Base-by-base conservation (phyloP, 2,329 filamentous ascomycete species). In the Aaosphaeria arxii region DNA sequence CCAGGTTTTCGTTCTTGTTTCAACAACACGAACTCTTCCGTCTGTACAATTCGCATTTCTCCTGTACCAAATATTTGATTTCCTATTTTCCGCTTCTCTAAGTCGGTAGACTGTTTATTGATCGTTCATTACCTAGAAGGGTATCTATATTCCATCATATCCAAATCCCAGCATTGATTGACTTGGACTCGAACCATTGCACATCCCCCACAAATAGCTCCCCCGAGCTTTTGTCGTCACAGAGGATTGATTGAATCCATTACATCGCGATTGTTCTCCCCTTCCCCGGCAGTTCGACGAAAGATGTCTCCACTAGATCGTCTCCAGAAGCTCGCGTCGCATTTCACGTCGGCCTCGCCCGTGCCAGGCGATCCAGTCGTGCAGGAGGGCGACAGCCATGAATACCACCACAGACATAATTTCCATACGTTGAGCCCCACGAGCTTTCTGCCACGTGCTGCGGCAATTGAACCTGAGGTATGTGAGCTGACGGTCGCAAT, bases 401-500 rank as follows among this genome's bases (percentile, higher is more conserved):
- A 67, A 41, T 71, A 69, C 48, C 72, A 76, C 51, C 76, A 75
- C 55, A 70, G 60, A 49, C 76, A 75, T 62, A 83, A 90, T 69
- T 80, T 88, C 61, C 88, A 92, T 71, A 83, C 86, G 11, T 82
- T 97, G 30, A 91, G 89, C 1, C 92, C 92, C 0, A 96, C 91
- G 3, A 86, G 84, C 70, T 96, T 96, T 68, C 76, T 95, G 24
- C 87, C 89, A 56, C 86, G 92, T 45, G 91, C 92, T 13, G 91
- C 91, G 5, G 78, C 82, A 41, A 94, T 97, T 62, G 92, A 96
- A 71, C 92, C 92, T 5, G 77, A 91, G 63, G 81, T 83, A 61
- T 55, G 73, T 50, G 11, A 13, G 24, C 39, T 38, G 9, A 40
- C 9, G 39, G 7, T 40, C 9, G 7, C 11, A 9, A 40, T 40